Evolutionary conservation across 257 asterid species (phyloP), one percentile per base, ranked within the genome.

Genomic region (Fraxinus cuspidata): DNA sequence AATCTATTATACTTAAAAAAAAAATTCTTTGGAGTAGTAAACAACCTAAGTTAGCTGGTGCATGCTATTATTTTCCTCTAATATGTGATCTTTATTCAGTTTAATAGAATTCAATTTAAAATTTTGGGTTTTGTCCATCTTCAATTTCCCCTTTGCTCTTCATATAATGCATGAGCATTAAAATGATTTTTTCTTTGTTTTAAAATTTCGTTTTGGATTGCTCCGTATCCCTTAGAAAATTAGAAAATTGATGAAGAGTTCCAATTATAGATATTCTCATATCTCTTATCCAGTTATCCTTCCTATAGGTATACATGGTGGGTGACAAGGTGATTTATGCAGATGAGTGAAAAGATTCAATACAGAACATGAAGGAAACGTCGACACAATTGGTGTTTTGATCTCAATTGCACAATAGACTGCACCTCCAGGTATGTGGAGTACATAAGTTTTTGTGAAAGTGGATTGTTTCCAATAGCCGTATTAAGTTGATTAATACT

Each of bases 221-320:
- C 65, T 56, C 3, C 27, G 10, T n/a, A 1, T 12, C 65, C 28
- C 9, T 19, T 56, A 19, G 13, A 56, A 56, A 5, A n/a, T 56
- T 56, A 21, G 10, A 53, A 40, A 40, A 1, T 25, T 6, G 18
- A 51, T 31, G 69, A 44, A 51, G 78, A 83, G 51, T 81, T 87
- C 90, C 3, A 86, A 77, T 60, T 91, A 92, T 79, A 83, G 99
- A 84, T 97, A 94, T 80, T 92, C 88, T 75, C 97, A 95, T 85
- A 72, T 91, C 98, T 2, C 79, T 91, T 38, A 83, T n/a, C n/a
- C n/a, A n/a, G n/a, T n/a, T n/a, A n/a, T 95, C 83, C 97, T 95
- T 28, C 97, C 98, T 8, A 19, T 84, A 72, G 99, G 96, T 34
- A 97, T 97, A 35, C 87, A 84, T 77, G 98, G 99, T 28, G 99